Percentiles rank a stretch among this genome's conserved stretches.
phyloP scores from a whole-genome alignment of 2,329 filamentous ascomycete species.

The Dactylellina leptospora region DNA sequence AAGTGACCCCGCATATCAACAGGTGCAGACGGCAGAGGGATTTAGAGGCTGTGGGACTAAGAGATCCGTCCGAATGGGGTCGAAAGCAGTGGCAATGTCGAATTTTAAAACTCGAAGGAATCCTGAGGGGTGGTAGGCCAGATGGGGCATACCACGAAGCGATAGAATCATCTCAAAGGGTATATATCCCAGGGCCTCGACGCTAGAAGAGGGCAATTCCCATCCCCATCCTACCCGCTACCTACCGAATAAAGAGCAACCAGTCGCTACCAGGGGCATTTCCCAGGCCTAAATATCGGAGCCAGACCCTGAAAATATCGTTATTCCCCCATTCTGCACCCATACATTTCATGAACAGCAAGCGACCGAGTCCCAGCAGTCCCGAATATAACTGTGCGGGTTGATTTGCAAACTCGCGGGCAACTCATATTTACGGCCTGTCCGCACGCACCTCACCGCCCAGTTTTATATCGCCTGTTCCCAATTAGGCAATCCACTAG shows the following conservation, averaged over 20 bases:
- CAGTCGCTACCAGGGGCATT: no score
- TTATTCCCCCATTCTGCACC: neutral
- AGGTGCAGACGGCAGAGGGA: conserved; percentile 33
- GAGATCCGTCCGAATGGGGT: no score
- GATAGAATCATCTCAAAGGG: conserved; percentile 12
- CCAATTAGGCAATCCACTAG: conserved; percentile 35
- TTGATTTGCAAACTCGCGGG: no score
- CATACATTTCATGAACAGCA: conserved; percentile 12
- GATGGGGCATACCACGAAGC: conserved; percentile 19
- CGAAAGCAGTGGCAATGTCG: conserved; percentile 23
- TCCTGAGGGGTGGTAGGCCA: neutral
- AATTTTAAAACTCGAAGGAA: neutral
- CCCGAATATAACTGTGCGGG: no score
- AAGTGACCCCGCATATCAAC: conserved; percentile 29
- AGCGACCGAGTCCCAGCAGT: no score
- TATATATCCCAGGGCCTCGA: conserved; percentile 37
- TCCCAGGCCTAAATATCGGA: neutral
- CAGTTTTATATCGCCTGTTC: conserved; percentile 21
- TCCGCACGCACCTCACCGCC: no score
- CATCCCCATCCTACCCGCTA: conserved; percentile 30
- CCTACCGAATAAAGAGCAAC: conserved; percentile 27
- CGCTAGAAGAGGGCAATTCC: conserved; percentile 39
- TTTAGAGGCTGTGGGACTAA: no score
- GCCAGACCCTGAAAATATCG: conserved; percentile 5
- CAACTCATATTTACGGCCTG: no score